Evolutionary conservation across 2,329 filamentous ascomycete species (phyloP), one percentile per base, ranked within the genome.

Genomic region (Penicillium sp.): DNA sequence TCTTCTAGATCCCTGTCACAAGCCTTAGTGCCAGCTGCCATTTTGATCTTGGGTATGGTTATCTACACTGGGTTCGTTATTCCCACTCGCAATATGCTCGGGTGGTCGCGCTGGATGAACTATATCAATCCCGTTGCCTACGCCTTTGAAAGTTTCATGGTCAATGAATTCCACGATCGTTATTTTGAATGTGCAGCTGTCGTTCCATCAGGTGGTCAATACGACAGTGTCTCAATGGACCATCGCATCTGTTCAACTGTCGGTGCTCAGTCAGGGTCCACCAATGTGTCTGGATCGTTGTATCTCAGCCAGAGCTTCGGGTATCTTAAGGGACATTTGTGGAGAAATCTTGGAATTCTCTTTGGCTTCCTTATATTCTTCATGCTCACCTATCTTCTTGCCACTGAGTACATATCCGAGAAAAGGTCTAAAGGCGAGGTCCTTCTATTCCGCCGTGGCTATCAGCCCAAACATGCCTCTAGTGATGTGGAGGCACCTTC

Each of bases 71-170:
- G 77, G 2, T 79, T 79, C 58, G 71, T 72, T 1, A 72, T 79
- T 12, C 75, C 76, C 2, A 69, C 69, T 1, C 65, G 63, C 12
- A 66, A 93, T 73, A 94, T 91, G 88, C 80, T 88, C 7, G 82
- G 78, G 1, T 96, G 90, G 90, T 88, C 88, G 64, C 81, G 86
- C 57, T 96, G 91, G 91, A 84, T 95, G 58, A 88, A 88, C 68
- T 93, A 90, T 68, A 77, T 94, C 38, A 86, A 95, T 57, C 89
- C 90, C 3, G 81, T 95, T 12, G 85, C 84, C 1, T 95, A 95
- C 60, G 85, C 41, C 3, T 44, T 44, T 31, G 41, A 44, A 44
- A 44, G 41, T 5, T 44, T 44, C 1, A 44, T 44, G 41, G 41
- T 44, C 25, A 44, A 44, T 15, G 41, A 44, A 44, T 44, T 44